These are phyloP conservation scores for Adansonia digitata DNA, from an alignment of 345 rosid genomes.

Conservation along the genomic window DNA sequence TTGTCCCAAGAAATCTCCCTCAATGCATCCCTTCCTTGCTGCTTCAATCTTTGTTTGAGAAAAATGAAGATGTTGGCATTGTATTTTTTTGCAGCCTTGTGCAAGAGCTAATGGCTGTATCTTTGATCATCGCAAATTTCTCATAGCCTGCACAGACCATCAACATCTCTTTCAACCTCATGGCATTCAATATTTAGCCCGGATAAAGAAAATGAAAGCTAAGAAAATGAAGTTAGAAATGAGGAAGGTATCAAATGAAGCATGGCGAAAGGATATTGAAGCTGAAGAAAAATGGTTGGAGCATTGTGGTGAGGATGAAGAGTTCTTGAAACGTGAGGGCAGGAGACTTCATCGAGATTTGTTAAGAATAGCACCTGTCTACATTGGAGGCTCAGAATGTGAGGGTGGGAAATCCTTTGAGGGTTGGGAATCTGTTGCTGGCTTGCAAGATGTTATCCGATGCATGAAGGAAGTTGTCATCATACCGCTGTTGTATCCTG, in stretches of 20 bases:
- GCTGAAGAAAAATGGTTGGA: constrained; percentile 99
- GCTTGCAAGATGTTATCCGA: constrained; percentile 83
- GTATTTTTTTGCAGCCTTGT: constrained; percentile 73
- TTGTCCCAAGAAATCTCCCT: neutral
- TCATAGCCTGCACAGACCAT: constrained; percentile 96
- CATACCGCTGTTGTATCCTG: constrained; percentile 89
- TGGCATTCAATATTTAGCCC: constrained; percentile 45
- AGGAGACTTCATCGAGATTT: constrained; percentile 92
- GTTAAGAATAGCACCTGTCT: constrained; percentile 89
- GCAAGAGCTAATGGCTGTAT: constrained; percentile 92
- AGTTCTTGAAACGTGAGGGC: constrained; percentile 93
- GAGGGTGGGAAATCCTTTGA: constrained; percentile 52
- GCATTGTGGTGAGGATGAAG: constrained; percentile 99
- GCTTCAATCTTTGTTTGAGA: neutral
- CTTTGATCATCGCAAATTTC: constrained; percentile 96
- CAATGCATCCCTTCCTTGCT: neutral
- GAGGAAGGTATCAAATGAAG: constrained; percentile 80
- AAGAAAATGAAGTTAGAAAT: constrained; percentile 72
- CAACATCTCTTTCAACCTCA: constrained; percentile 80
- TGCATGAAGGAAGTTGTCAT: constrained; percentile 98
- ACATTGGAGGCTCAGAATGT: constrained; percentile 73
- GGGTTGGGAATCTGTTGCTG: constrained; percentile 99
- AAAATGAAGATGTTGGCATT: constrained; percentile 19
- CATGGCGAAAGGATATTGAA: constrained; percentile 86
- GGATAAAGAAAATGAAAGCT: constrained; percentile 73